phyloP scores from a whole-genome alignment of 2,329 filamentous ascomycete genomes.

The Ascochyta pisi region DNA sequence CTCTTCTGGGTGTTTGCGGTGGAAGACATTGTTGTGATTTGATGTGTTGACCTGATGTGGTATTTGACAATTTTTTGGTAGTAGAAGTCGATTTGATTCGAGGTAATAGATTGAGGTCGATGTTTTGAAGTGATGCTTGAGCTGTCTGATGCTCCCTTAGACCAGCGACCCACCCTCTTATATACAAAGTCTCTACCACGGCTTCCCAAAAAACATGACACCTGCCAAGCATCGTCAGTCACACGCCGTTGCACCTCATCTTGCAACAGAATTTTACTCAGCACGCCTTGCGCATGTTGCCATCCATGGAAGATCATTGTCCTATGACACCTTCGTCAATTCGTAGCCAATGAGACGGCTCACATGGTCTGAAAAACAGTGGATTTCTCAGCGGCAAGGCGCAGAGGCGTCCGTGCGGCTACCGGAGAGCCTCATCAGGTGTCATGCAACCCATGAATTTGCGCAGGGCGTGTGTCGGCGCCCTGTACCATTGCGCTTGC shows the following conservation, averaged over 20 bases:
- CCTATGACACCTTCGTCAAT: constrained; percentile 13
- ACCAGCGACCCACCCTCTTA: constrained; percentile 12
- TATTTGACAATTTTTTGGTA: constrained; percentile 1
- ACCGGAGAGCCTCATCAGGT: constrained; percentile 16
- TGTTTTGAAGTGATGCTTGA: constrained; percentile 16
- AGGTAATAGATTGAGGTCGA: constrained; percentile 8
- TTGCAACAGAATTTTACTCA: constrained; percentile 18
- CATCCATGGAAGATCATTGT: constrained; percentile 10
- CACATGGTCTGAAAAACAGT: constrained; percentile 8
- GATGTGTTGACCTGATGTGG: constrained; percentile 3
- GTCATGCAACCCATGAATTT: constrained; percentile 9
- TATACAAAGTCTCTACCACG: constrained; percentile 8
- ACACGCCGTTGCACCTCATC: constrained; percentile 16
- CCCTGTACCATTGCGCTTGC: background rate
- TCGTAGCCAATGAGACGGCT: constrained; percentile 5
- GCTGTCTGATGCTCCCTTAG: constrained; percentile 9
- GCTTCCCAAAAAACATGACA: constrained; percentile 5
- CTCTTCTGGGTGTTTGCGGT: constrained; percentile 28
- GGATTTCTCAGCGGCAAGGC: constrained; percentile 18
- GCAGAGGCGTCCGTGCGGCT: constrained; percentile 7
- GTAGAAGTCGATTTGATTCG: constrained; percentile 4
- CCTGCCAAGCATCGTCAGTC: constrained; percentile 21
- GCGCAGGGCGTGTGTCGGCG: constrained; percentile 3
- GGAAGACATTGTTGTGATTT: constrained; percentile 18
- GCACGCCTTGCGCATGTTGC: constrained; percentile 17